Conservation (phyloP, 805 yeast genomes). For the Candida fluviatilis region DNA sequence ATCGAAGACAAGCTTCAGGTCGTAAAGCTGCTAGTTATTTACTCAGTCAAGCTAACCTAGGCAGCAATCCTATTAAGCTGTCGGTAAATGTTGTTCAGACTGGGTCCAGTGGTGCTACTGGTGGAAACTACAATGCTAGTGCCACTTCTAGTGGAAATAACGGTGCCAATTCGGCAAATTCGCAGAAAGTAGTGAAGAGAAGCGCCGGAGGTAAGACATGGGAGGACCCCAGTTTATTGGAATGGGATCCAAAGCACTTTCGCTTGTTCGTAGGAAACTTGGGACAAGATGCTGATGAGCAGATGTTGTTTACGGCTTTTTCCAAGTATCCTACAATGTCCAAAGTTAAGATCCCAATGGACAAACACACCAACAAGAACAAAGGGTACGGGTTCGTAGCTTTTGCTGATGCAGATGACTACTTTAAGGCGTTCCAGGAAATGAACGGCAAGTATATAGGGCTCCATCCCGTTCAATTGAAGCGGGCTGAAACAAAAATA, state of each 20-base stretch:
- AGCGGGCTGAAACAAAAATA: conserved; percentile 50
- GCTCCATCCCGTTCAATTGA: conserved; percentile 64
- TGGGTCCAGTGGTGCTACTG: neutral
- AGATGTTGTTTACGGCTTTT: conserved; percentile 52
- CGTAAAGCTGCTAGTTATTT: conserved; percentile 44
- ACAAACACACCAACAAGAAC: conserved; percentile 40
- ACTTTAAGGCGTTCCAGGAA: conserved; percentile 65
- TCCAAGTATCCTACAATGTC: conserved; percentile 47
- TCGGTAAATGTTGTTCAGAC: no score
- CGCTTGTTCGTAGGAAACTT: conserved; percentile 72
- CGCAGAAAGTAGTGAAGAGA: conserved; percentile 34
- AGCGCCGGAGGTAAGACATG: conserved; percentile 45
- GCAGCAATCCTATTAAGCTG: no score
- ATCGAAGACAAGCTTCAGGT: conserved; percentile 52
- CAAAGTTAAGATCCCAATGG: conserved; percentile 58
- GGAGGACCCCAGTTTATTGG: conserved; percentile 45
- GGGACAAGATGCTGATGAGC: conserved; percentile 63
- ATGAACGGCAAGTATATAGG: conserved; percentile 78
- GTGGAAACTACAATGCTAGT: neutral
- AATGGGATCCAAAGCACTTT: conserved; percentile 71
- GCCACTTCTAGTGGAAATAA: no score
- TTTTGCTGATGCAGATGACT: conserved; percentile 61
- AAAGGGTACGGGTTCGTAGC: conserved; percentile 78
- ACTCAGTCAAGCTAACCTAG: conserved; percentile 18
- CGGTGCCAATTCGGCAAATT: neutral